A percentile compares a stretch with the other conserved stretches of the same genome.
Conservation (phyloP, 2,329 filamentous ascomycete genomes). For the Colletotrichum sp. region DNA sequence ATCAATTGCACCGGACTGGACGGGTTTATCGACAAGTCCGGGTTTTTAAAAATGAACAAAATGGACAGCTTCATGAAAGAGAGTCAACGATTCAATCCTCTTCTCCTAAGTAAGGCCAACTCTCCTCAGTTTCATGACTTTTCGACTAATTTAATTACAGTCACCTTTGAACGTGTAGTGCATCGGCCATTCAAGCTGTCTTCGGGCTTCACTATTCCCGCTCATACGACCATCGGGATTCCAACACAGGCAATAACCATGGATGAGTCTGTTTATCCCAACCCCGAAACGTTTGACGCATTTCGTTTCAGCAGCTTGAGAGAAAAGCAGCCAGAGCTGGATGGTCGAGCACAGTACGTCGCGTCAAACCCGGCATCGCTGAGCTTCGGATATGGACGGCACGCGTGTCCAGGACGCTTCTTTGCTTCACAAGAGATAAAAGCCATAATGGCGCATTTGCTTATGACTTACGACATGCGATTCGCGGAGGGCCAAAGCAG, state of each 20-base stretch:
- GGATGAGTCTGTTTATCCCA: not conserved
- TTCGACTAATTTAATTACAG: not conserved
- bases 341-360: not conserved
- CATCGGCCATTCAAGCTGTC: not conserved
- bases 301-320: not conserved
- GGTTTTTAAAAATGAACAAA: not conserved
- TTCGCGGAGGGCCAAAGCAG: not conserved
- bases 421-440: not conserved
- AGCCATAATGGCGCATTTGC: not conserved
- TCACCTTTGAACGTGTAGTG: not conserved
- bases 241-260: not conserved
- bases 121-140: not conserved
- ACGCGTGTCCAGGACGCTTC: slow-evolving; percentile 1
- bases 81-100: not conserved
- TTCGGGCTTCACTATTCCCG: not conserved
- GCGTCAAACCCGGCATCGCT: not conserved
- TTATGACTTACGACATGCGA: not conserved
- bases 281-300: not conserved
- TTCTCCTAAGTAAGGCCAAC: not conserved
- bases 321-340: not conserved
- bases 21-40: not conserved
- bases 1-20: not conserved
- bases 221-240: not conserved
- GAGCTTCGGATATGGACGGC: not conserved
- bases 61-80: not conserved